Evolutionary conservation across 805 yeast genomes (phyloP).

Genomic region (Pichia heedii): DNA sequence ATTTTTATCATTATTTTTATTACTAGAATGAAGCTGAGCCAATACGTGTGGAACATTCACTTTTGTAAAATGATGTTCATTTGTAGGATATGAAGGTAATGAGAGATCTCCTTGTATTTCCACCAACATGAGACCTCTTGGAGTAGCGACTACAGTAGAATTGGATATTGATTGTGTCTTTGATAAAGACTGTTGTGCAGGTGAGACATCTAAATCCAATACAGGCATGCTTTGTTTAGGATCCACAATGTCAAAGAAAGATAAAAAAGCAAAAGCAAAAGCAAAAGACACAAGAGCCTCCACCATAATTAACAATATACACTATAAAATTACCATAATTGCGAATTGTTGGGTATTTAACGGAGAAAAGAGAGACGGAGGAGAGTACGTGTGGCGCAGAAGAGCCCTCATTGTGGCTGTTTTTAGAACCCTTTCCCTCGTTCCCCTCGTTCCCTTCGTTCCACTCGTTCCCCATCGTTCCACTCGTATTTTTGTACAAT

Average conservation of each 20-base stretch:
- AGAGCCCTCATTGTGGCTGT: too few species aligned
- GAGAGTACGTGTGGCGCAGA: too few species aligned
- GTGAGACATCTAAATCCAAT: not conserved
- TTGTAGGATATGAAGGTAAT: conserved; percentile 33
- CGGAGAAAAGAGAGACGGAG: too few species aligned
- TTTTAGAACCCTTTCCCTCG: too few species aligned
- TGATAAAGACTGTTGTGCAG: not conserved
- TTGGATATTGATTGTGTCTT: not conserved
- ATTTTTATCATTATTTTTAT: too few species aligned
- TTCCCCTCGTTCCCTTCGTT: too few species aligned
- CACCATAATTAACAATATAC: too few species aligned
- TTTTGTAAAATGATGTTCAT: conserved; percentile 28
- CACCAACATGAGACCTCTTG: conserved; percentile 48
- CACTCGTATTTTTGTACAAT: not conserved
- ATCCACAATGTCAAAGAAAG: not conserved
- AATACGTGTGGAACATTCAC: conserved; percentile 16
- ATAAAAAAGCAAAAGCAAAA: not conserved
- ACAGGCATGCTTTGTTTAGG: too few species aligned
- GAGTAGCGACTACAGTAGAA: conserved; percentile 35
- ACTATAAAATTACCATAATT: too few species aligned
- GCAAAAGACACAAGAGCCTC: not conserved
- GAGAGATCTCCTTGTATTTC: conserved; percentile 72
- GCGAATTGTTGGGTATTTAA: too few species aligned
- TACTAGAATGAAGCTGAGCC: not conserved
- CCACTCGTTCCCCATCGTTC: too few species aligned